Conservation (phyloP, 1,284 basidiomycete species). For the Trichosporon sp. region DNA sequence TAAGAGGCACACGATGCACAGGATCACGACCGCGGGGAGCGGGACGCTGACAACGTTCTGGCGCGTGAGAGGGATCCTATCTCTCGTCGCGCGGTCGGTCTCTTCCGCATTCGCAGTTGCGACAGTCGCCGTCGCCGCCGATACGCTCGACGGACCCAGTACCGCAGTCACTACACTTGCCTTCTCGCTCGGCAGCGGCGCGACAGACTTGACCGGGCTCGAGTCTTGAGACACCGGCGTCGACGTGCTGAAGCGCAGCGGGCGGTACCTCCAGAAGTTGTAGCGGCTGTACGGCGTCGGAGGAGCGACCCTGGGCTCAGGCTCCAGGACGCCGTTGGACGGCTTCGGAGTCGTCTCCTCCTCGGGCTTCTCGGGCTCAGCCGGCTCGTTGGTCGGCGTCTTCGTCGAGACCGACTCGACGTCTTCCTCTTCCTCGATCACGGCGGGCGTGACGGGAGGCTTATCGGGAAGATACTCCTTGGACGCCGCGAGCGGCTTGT, state of each 20-base stretch:
- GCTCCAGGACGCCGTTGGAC: neutral
- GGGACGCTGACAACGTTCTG: slow-evolving; percentile 24
- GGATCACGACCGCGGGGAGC: slow-evolving; percentile 58
- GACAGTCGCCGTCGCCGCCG: slow-evolving; percentile 17
- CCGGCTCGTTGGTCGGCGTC: slow-evolving; percentile 20
- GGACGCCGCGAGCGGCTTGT: slow-evolving; percentile 34
- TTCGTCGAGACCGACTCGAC: slow-evolving; percentile 12
- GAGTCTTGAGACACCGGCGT: slow-evolving; percentile 14
- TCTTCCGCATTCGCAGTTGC: neutral
- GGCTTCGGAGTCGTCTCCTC: neutral
- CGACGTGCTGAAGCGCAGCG: slow-evolving; percentile 13
- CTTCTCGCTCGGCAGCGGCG: slow-evolving; percentile 2
- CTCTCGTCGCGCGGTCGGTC: neutral
- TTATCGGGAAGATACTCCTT: slow-evolving; percentile 25
- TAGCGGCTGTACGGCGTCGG: slow-evolving; percentile 9
- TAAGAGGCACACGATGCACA: slow-evolving; percentile 81
- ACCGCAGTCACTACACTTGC: neutral
- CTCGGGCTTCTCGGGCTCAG: slow-evolving; percentile 1
- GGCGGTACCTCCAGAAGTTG: slow-evolving; percentile 19
- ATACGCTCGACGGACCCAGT: slow-evolving; percentile 6
- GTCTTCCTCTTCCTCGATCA: slow-evolving; percentile 9
- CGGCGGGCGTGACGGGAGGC: neutral
- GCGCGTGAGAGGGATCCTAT: slow-evolving; percentile 6
- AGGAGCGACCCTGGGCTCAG: neutral
- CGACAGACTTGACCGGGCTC: slow-evolving; percentile 10